Percentiles rank a stretch among this genome's conserved stretches.
phyloP scores from a whole-genome alignment of 192 early-diverging fungal species.

The Gonapodya sp. region DNA sequence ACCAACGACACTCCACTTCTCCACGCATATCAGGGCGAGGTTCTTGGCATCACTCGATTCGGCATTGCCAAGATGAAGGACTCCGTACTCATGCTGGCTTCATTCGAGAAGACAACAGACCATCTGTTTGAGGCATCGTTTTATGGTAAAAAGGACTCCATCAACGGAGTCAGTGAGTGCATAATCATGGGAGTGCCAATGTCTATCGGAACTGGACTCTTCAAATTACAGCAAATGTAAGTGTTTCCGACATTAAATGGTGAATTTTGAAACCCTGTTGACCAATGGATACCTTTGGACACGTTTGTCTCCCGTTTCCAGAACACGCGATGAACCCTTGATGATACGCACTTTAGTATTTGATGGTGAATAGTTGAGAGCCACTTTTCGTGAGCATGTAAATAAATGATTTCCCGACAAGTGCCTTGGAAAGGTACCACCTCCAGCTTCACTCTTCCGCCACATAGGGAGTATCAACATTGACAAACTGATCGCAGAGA shows the following conservation, averaged over 20 bases:
- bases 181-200: conserved; percentile 99
- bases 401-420: too few species aligned
- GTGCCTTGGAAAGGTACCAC: too few species aligned
- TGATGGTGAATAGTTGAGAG: not conserved
- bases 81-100: conserved; percentile 96
- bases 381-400: too few species aligned
- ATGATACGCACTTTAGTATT: not conserved
- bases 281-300: too few species aligned
- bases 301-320: not conserved
- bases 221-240: conserved; percentile 67
- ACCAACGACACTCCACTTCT: not conserved
- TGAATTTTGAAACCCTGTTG: too few species aligned
- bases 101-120: conserved; percentile 99
- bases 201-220: conserved; percentile 92
- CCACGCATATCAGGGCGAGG: conserved; percentile 62
- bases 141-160: conserved; percentile 85
- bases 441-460: too few species aligned
- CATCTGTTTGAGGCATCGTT: conserved; percentile 97
- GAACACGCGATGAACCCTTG: not conserved
- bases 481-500: too few species aligned
- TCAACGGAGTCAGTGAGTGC: conserved; percentile 94
- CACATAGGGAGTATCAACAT: too few species aligned
- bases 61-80: conserved; percentile 99
- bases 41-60: conserved; percentile 95
- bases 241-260: too few species aligned